Base-by-base conservation (phyloP, 1,284 basidiomycete genomes). In the Tilletia walkeri region DNA sequence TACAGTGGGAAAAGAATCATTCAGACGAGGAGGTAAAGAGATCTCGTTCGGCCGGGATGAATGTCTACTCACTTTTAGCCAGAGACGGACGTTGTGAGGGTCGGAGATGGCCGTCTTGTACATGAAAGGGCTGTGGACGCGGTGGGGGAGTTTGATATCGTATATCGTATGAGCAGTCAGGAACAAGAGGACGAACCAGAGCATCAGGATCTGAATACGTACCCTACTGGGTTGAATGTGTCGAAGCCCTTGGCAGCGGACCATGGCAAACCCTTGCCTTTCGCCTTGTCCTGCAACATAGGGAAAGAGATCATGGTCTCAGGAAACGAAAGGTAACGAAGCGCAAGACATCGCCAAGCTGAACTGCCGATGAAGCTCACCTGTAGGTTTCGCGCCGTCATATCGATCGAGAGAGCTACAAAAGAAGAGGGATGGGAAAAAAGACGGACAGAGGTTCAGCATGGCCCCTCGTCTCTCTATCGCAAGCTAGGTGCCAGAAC, bases 181-280 rank as follows among this genome's bases (percentile, higher is more conserved):
- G 12, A 48, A n/a, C 47, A 53, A 18, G 56, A 10, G 56, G 18
- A 66, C 69, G 66, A 65, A 68, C 39, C 47, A 67, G 20, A n/a
- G 66, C 49, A 54, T 7, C 3, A 10, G 47, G 66, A n/a, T n/a
- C n/a, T n/a, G 50, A 72, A 48, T 53, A 18, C 68, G 68, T 66
- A 56, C 67, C 72, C 47, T 72, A 75, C 59, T 50, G 67, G 66
- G 66, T 66, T 92, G 84, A 93, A 94, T 0, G 91, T 92, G 84
- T 95, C 93, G 73, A 94, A 93, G 1, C 92, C 93, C 84, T 95
- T 95, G 1, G 90, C 92, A 4, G 94, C 74, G 53, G 75, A 90
- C 95, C 95, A 99, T 1, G 95, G 95, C 34, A 98, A 88, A 24
- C 95, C 94, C 73, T 90, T 91, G 79, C 91, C 92, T 87, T 96